Evolutionary conservation across 768 basidiomycete species (phyloP).

Genomic region (Lyophyllum shimeji): DNA sequence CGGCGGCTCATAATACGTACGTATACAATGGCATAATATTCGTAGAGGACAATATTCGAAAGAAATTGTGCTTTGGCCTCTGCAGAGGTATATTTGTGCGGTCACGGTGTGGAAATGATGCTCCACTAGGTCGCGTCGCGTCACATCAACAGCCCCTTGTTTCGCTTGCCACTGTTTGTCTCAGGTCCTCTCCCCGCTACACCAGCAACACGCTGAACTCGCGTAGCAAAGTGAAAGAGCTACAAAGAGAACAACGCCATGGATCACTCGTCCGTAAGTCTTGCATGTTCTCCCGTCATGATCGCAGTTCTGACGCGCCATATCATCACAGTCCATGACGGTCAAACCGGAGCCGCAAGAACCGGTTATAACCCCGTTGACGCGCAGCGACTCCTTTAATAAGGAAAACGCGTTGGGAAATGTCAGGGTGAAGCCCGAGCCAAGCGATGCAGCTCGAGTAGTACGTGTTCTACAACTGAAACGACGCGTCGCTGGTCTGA

Average conservation of each 20-base stretch:
- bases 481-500: conserved; percentile 1
- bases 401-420: conserved; percentile 4
- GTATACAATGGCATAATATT: too few species aligned
- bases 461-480: conserved; percentile 17
- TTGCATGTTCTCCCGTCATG: neutral
- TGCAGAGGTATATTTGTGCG: neutral
- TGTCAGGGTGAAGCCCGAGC: conserved; percentile 30
- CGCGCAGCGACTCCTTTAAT: conserved; percentile 8
- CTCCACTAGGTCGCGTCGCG: conserved; percentile 3
- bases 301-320: neutral
- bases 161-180: conserved; percentile 10
- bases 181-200: neutral
- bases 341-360: conserved; percentile 19
- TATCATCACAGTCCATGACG: conserved; percentile 6
- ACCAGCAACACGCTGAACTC: neutral
- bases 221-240: conserved; percentile 18
- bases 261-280: conserved; percentile 13
- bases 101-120: neutral
- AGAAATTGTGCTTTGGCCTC: neutral
- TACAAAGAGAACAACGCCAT: conserved; percentile 23
- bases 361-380: conserved; percentile 12
- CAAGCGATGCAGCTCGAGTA: conserved; percentile 24
- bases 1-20: too few species aligned
- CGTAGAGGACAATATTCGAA: too few species aligned
- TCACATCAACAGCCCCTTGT: conserved; percentile 10